A percentile compares a stretch with the other conserved stretches of the same genome.
Evolutionary conservation across 2,329 filamentous ascomycete genomes (phyloP).

Genomic region (Chaetomium strumarium): DNA sequence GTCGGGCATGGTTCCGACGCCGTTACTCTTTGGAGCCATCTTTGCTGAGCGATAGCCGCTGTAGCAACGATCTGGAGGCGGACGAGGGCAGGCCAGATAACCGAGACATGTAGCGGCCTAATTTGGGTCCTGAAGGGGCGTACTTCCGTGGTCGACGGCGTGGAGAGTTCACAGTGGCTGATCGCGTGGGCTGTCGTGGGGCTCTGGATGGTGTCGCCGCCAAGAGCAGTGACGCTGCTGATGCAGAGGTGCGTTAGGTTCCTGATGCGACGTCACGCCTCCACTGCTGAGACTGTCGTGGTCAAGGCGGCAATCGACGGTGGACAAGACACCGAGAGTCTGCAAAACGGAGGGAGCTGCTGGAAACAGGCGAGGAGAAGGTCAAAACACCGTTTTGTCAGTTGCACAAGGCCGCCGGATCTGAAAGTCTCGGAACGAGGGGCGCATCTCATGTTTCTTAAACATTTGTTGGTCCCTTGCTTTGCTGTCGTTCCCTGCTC

Average conservation of each 20-base stretch:
- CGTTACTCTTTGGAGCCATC: conserved; percentile 52
- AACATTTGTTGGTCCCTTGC: neutral
- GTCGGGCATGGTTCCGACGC: conserved; percentile 78
- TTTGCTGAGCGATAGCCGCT: conserved; percentile 18
- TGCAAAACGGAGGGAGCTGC: neutral
- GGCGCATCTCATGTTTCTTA: neutral
- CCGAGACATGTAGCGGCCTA: conserved; percentile 23
- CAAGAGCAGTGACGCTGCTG: neutral
- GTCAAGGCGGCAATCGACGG: neutral
- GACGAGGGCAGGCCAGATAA: conserved; percentile 10
- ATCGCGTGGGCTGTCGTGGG: conserved; percentile 22
- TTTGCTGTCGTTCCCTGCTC: neutral
- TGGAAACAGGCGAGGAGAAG: neutral
- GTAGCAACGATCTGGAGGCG: conserved; percentile 6
- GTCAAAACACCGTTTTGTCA: neutral
- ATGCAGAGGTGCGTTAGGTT: neutral
- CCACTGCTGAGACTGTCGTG: neutral
- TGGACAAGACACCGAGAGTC: neutral
- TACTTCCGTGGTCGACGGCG: conserved; percentile 1
- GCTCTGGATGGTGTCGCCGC: neutral
- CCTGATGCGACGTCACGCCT: conserved; percentile 5
- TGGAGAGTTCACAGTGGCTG: conserved; percentile 9
- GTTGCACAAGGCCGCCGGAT: neutral
- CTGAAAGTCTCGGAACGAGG: neutral
- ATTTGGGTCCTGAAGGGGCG: conserved; percentile 11